Evolutionary conservation across 306 rosid genomes (phyloP).

Genomic region (Vachellia collinsii): DNA sequence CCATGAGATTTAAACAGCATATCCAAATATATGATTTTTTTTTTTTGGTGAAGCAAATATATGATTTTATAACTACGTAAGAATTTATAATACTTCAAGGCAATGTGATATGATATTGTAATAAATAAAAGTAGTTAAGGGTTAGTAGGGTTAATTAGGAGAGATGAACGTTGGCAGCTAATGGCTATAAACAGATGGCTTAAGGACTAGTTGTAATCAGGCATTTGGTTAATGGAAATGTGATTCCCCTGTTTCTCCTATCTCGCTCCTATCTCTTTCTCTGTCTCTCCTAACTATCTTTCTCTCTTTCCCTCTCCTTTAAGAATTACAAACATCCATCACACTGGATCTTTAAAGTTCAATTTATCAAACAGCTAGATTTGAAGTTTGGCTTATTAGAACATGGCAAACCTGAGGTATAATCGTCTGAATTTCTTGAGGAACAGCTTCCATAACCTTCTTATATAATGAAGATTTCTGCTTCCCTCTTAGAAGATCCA

Average conservation of each 20-base stretch:
- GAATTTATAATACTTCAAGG: constrained; percentile 16
- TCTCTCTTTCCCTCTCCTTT: neutral
- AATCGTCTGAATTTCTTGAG: constrained; percentile 80
- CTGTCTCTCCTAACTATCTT: neutral
- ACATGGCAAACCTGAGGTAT: constrained; percentile 76
- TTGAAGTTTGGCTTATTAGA: constrained; percentile 26
- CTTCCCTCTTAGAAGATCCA: constrained; percentile 85
- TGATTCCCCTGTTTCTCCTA: neutral
- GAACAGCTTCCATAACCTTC: constrained; percentile 81
- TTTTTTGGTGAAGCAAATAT: neutral
- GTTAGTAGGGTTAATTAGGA: neutral
- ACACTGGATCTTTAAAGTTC: neutral
- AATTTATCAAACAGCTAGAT: constrained; percentile 28
- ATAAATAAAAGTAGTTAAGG: neutral
- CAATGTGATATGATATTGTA: neutral
- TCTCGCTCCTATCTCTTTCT: neutral
- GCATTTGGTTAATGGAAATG: neutral
- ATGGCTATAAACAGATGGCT: neutral
- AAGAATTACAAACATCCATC: neutral
- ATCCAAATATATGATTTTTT: constrained; percentile 25
- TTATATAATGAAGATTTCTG: constrained; percentile 48
- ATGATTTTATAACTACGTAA: constrained; percentile 9
- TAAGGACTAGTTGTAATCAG: neutral
- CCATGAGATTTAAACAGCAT: neutral
- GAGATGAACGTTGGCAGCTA: neutral